Conservation (phyloP, 768 basidiomycete genomes). For the Mycena latifolia region DNA sequence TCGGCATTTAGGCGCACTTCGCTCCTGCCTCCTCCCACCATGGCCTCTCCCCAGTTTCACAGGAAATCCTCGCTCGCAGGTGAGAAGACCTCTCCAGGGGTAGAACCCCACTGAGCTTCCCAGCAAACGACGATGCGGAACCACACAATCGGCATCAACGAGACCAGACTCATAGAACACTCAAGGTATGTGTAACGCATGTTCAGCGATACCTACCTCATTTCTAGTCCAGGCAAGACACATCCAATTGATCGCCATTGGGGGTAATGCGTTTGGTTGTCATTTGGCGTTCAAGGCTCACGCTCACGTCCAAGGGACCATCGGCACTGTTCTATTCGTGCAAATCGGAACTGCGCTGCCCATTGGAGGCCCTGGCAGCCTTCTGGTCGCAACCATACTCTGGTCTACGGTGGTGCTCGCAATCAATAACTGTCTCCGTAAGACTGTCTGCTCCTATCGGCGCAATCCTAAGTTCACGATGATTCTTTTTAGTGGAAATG, state of each 20-base stretch:
- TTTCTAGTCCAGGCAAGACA: slow-evolving; percentile 55
- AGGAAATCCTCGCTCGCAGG: not conserved
- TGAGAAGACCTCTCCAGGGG: not conserved
- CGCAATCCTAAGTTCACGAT: slow-evolving; percentile 46
- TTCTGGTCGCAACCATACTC: slow-evolving; percentile 60
- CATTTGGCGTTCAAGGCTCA: not conserved
- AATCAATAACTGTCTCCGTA: slow-evolving; percentile 57
- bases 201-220: not conserved
- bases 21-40: too few relatives aligned
- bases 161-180: slow-evolving; percentile 17
- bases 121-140: not conserved
- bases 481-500: slow-evolving; percentile 70
- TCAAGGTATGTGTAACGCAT: not conserved
- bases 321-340: slow-evolving; percentile 83
- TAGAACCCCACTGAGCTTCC: not conserved
- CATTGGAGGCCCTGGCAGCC: slow-evolving; percentile 66
- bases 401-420: slow-evolving; percentile 64
- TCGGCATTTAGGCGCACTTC: not conserved
- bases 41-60: not conserved
- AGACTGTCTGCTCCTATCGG: slow-evolving; percentile 39
- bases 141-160: not conserved
- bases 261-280: not conserved
- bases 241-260: slow-evolving; percentile 63
- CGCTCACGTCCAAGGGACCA: slow-evolving; percentile 58
- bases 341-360: slow-evolving; percentile 72